Evolutionary conservation across 805 yeast genomes (phyloP), one percentile per base, ranked within the genome.

Genomic region (Saturnispora halmiae): DNA sequence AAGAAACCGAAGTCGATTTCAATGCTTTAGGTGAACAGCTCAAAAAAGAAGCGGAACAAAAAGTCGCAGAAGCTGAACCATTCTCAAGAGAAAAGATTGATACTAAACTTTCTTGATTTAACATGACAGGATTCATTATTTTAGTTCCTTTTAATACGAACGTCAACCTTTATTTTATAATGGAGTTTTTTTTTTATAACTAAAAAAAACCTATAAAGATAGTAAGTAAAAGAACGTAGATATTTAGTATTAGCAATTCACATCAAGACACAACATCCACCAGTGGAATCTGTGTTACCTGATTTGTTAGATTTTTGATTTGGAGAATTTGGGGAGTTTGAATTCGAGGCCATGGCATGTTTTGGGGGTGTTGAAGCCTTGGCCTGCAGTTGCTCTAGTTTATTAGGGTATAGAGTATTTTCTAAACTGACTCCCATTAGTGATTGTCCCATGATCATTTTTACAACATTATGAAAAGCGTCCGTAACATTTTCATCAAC

Each of bases 401-500:
- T 52, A 31, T 47, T 47, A 15, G 64, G 63, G 33, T 51, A 54
- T 13, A 52, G 27, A 7, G 61, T 54, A 9, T 55, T 56, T 30
- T 48, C 45, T 25, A 56, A 45, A 4, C 60, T 57, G 3, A 57
- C 54, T 34, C 51, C 51, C 24, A 46, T 30, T 18, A 50, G 46
- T 7, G 52, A 51, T 27, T 46, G 44, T 36, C 52, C 47, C 46
- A 55, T 53, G 21, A 62, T 56, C 46, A 59, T 58, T 43, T 53
- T 61, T 16, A 63, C 66, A 36, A 63, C 50, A 15, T 52, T 52
- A 46, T 61, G 54, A 48, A 63, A 63, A 9, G 65, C 64, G 28
- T 60, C 60, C 10, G 49, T 50, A 34, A 92, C 96, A 53, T 92
- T 88, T 49, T 81, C 72, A 45, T 94, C 79, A 53, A 82, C 84